Conservation (phyloP, 257 asterid species). For the Jaltomata sinuosa region DNA sequence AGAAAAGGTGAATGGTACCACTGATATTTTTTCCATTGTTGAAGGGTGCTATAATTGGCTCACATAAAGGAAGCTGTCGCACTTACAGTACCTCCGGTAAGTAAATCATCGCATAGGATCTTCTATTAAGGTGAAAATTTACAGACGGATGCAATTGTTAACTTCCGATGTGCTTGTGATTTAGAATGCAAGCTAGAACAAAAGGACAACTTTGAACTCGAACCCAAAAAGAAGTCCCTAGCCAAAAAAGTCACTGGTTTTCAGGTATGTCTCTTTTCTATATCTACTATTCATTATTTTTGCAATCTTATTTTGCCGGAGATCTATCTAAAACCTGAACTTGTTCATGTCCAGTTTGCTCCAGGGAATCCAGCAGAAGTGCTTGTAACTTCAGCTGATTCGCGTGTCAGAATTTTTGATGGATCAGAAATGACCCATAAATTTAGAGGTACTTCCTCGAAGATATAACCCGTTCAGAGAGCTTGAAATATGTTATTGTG, state of each 20-base stretch:
- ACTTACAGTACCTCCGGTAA: constrained; percentile 39
- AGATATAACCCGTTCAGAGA: background rate
- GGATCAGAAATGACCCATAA: constrained; percentile 7
- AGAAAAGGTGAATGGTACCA: background rate
- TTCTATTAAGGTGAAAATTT: background rate
- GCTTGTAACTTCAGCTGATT: constrained; percentile 21
- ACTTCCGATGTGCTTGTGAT: background rate
- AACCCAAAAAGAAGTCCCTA: constrained; percentile 43
- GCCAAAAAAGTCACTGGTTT: constrained; percentile 56
- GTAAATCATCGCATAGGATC: background rate
- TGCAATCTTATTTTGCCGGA: background rate
- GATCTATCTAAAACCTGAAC: background rate
- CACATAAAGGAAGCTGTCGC: constrained; percentile 56
- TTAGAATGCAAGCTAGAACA: constrained; percentile 50
- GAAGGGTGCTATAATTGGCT: constrained; percentile 54
- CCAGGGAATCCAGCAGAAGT: constrained; percentile 13
- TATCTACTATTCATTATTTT: constrained; percentile 11
- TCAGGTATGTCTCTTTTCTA: constrained; percentile 15
- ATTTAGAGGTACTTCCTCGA: constrained; percentile 7
- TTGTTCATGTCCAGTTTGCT: constrained; percentile 3
- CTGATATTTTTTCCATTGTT: background rate
- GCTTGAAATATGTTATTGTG: background rate
- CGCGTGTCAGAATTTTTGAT: constrained; percentile 15
- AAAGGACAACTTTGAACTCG: constrained; percentile 29
- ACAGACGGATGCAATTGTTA: background rate